Evolutionary conservation across 371 early-diverging fungal genomes (phyloP).

Genomic region (Lichtheimia ramosa): DNA sequence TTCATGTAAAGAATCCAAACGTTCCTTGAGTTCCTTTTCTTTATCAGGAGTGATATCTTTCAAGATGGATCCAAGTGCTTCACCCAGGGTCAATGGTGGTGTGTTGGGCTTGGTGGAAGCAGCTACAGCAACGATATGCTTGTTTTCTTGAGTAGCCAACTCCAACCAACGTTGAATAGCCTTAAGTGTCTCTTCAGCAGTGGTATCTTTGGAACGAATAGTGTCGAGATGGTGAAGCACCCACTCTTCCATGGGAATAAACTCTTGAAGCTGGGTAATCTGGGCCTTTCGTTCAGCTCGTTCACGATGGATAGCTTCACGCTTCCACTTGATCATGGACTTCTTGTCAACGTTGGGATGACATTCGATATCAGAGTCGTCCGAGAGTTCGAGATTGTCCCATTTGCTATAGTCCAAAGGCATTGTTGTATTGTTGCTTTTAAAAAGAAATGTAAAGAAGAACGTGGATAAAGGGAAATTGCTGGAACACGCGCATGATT

Average conservation of each 20-base stretch:
- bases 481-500: too few relatives aligned
- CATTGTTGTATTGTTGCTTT: constrained; percentile 14
- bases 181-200: background rate
- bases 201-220: background rate
- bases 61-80: constrained; percentile 1
- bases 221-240: constrained; percentile 2
- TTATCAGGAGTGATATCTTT: constrained; percentile 9
- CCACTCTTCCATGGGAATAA: constrained; percentile 42
- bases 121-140: constrained; percentile 6
- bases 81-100: constrained; percentile 6
- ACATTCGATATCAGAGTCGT: constrained; percentile 95
- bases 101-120: constrained; percentile 2
- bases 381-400: constrained; percentile 95
- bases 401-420: constrained; percentile 89
- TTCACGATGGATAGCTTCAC: constrained; percentile 86
- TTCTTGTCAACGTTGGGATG: constrained; percentile 97
- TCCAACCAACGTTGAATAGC: background rate
- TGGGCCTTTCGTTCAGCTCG: constrained; percentile 82
- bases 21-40: constrained; percentile 3
- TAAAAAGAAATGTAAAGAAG: too few relatives aligned
- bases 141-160: background rate
- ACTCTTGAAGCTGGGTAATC: constrained; percentile 62
- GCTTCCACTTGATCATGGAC: constrained; percentile 92
- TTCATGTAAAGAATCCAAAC: background rate
- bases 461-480: too few relatives aligned